Evolutionary conservation across 257 asterid species (phyloP), one percentile per base, ranked within the genome.

Genomic region (Ilex asprella): DNA sequence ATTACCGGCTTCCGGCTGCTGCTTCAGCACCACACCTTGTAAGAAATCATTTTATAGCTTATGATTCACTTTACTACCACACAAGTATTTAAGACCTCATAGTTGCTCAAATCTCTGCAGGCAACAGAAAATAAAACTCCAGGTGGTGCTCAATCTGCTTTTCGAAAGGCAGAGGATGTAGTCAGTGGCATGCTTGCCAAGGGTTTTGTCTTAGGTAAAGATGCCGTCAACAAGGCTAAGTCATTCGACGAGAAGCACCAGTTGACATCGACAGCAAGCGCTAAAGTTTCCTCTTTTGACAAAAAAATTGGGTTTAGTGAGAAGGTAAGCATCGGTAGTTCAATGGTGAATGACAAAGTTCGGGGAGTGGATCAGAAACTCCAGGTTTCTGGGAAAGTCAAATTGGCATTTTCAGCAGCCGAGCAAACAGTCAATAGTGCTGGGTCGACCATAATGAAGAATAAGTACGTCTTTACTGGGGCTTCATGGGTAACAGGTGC

Each of bases 401-500:
- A 79, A 51, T 63, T 82, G 7, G 79, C 84, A 5, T 39, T 69
- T 49, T 44, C 75, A 16, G 75, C 79, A 39, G 82, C 82, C 12
- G 84, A 79, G 70, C 78, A 70, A 35, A 73, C 79, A 3, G 84
- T 79, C 43, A 76, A 75, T 52, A 73, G 11, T 64, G 84, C 82
- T 13, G 84, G 84, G 31, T 72, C 84, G 6, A 77, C 73, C 46
- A 70, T 79, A 15, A 72, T 75, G 84, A 79, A 72, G 81, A 79
- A 79, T 79, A 63, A 81, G n/a, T 79, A 79, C 21, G 59, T 79
- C 11, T 60, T 75, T 58, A 75, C 81, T 1, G 79, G 84, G 44
- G 55, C 79, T 47, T 65, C 84, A 16, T 79, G 84, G 84, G 81
- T 73, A 0, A 67, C 81, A 3, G 84, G 81, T 46, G 84, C 84